phyloP scores from a whole-genome alignment of 140 eudicot genomes.

The Stevia rebaudiana region DNA sequence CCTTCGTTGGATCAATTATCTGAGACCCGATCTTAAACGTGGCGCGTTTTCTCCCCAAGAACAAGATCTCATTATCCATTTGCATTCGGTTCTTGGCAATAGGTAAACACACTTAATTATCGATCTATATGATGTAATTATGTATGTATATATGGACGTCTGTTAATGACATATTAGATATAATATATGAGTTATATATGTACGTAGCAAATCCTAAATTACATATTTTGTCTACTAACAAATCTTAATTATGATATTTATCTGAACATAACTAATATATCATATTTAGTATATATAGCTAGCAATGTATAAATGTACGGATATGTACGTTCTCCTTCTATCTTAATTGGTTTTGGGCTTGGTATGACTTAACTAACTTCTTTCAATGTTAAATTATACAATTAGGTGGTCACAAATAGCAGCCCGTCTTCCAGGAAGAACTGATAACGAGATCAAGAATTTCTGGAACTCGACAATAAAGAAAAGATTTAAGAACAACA shows the following conservation, averaged over 20 bases:
- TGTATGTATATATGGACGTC: no score
- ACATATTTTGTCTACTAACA: no score
- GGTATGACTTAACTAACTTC: neutral
- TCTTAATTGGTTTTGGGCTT: neutral
- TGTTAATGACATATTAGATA: no score
- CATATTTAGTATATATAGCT: no score
- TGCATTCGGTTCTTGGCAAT: constrained; percentile 39
- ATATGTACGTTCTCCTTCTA: neutral
- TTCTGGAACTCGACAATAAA: constrained; percentile 84
- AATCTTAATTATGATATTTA: no score
- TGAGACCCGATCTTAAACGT: constrained; percentile 81
- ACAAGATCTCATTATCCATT: constrained; percentile 56
- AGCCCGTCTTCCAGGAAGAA: constrained; percentile 77
- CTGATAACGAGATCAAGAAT: constrained; percentile 84
- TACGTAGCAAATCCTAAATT: no score
- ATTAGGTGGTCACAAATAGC: constrained; percentile 88
- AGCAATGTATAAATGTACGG: neutral
- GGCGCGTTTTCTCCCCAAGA: constrained; percentile 72
- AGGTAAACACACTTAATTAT: constrained; percentile 1
- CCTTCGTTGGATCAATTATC: constrained; percentile 80
- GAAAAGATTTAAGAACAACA: constrained; percentile 53
- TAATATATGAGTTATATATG: no score
- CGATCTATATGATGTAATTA: neutral
- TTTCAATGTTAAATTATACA: neutral
- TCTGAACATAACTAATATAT: no score